These are phyloP conservation scores for Vitis cinerea DNA, from an alignment of 164 flowering plant species.

Conservation along the genomic window DNA sequence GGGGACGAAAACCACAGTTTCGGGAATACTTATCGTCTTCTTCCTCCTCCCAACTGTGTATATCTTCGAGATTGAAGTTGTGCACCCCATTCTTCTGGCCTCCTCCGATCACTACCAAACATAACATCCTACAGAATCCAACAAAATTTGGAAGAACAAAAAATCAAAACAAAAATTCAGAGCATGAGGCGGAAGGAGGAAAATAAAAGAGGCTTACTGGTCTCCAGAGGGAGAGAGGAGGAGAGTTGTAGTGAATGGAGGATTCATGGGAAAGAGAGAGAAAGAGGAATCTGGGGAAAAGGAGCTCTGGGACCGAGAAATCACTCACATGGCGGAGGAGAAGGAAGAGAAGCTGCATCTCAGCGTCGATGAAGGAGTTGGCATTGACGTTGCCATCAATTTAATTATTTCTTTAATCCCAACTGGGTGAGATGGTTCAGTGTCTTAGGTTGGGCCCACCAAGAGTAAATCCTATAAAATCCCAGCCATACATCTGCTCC, in stretches of 20 bases:
- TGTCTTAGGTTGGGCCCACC: background rate
- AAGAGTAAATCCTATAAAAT: background rate
- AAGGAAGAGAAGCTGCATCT: constrained; percentile 7
- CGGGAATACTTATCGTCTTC: constrained; percentile 47
- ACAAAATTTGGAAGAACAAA: background rate
- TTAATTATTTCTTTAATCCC: background rate
- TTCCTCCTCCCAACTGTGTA: constrained; percentile 36
- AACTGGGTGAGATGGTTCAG: no score
- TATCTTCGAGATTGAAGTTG: constrained; percentile 39
- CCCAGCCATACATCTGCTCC: background rate
- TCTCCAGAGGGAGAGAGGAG: constrained; percentile 1
- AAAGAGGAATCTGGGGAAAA: constrained; percentile 15
- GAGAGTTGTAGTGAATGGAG: constrained; percentile 12
- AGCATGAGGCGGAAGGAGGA: background rate
- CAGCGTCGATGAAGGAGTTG: constrained; percentile 24
- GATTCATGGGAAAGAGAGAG: constrained; percentile 17
- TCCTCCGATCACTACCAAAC: constrained; percentile 11
- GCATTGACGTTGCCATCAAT: background rate
- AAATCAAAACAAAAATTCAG: background rate
- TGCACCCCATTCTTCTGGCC: constrained; percentile 69
- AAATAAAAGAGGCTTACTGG: constrained; percentile 16
- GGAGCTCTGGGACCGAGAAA: constrained; percentile 37
- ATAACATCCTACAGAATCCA: constrained; percentile 34
- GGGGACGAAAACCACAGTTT: constrained; percentile 68
- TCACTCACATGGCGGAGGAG: constrained; percentile 51